Conservation (phyloP, 179 eudicot genomes). For the Gypsophila paniculata region DNA sequence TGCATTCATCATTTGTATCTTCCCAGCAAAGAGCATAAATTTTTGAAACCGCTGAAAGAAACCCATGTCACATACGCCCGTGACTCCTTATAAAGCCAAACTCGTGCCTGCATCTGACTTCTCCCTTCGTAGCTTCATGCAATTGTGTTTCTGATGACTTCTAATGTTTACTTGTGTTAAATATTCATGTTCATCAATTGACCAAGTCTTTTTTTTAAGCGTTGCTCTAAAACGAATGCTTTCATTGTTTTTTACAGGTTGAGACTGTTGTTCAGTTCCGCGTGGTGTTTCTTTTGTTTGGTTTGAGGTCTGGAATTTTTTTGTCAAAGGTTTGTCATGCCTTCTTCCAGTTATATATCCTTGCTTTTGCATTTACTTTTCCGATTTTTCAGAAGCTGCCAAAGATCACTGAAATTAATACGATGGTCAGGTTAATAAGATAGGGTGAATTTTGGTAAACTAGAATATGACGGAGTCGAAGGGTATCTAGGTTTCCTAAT, state of each 20-base stretch:
- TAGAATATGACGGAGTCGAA: too few relatives aligned
- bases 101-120: not conserved
- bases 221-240: not conserved
- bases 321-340: slow-evolving; percentile 60
- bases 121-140: not conserved
- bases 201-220: not conserved
- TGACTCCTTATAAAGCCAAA: not conserved
- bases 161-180: not conserved
- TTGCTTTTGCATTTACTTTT: too few relatives aligned
- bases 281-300: slow-evolving; percentile 97
- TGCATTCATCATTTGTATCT: too few relatives aligned
- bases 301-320: slow-evolving; percentile 93
- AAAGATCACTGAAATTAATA: too few relatives aligned
- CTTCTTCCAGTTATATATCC: too few relatives aligned
- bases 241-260: slow-evolving; percentile 47
- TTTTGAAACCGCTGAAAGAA: too few relatives aligned
- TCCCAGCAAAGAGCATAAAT: too few relatives aligned
- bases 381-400: too few relatives aligned
- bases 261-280: slow-evolving; percentile 99
- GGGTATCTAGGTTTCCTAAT: too few relatives aligned
- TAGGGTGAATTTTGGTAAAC: too few relatives aligned
- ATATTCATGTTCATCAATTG: not conserved
- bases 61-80: too few relatives aligned
- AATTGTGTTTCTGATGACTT: not conserved
- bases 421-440: too few relatives aligned